Base-by-base conservation (phyloP, 2,329 filamentous ascomycete species). In the Neophaeococcomyces aloes region DNA sequence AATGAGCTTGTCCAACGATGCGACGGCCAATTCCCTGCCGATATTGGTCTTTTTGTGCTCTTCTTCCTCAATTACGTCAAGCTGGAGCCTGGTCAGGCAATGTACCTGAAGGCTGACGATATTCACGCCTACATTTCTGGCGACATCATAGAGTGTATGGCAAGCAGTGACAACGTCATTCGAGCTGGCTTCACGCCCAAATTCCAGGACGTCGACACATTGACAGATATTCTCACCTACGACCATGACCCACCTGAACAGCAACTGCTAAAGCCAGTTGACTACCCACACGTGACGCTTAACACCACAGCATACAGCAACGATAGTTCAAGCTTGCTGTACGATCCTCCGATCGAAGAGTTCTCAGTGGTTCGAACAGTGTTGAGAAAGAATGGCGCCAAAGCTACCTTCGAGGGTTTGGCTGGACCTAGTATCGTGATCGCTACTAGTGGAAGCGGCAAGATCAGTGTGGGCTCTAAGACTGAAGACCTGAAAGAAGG, bases 101-200 rank as follows among this genome's bases (percentile, higher is more conserved):
- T 98, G 71, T 98, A 96, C 67, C 74, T 98, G 29, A 86, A 86
- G 57, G 91, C 91, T 5, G 89, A 98, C 59, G 91, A 96, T 59
- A 96, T 96, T 56, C 91, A 98, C 62, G 91, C 91, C 38, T 98
- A 98, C 45, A 66, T 69, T 34, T 68, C 65, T 4, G 66, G 66
- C 27, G 89, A 98, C 59, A 94, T 98, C 55, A 87, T 98, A 61
- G 91, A 98, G 66, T 98, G 91, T 71, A 98, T 98, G 91, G 91
- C 91, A 0, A 83, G 86, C 7, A 94, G 86, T n/a, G 91, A 98
- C 73, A 98, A 98, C 54, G 91, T 98, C 29, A 88, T 98, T 40
- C 86, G 91, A 44, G 91, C 91, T 0, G 91, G 91, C 33, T 91
- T 98, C 65, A 98, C 91, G 0, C 91, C 91, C 44, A 98, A 98